These are phyloP conservation scores for Calonectria montana DNA, from an alignment of 2,329 filamentous ascomycete species.

Conservation along the genomic window DNA sequence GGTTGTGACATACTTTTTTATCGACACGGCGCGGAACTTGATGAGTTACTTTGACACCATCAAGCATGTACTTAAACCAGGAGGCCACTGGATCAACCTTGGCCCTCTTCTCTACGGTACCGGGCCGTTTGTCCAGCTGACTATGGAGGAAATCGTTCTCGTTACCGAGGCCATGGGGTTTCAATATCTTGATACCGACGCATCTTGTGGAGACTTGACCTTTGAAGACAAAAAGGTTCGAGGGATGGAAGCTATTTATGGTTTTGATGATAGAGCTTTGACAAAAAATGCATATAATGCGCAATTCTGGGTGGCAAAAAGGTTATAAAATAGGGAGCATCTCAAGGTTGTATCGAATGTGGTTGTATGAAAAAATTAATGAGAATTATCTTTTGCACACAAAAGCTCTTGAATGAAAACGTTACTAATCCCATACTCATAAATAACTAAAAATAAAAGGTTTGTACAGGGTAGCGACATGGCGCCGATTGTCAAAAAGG, in stretches of 20 bases:
- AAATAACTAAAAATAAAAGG: no score
- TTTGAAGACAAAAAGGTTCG: constrained; percentile 55
- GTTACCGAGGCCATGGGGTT: constrained; percentile 64
- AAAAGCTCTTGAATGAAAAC: no score
- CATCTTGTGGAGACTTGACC: constrained; percentile 55
- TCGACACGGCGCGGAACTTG: constrained; percentile 69
- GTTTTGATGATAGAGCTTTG: constrained; percentile 61
- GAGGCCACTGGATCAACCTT: constrained; percentile 67
- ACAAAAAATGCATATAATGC: constrained; percentile 65
- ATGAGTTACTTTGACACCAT: constrained; percentile 67
- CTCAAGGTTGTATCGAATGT: no score
- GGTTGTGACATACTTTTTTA: constrained; percentile 69
- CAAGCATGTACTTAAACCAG: constrained; percentile 55
- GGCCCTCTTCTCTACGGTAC: constrained; percentile 67
- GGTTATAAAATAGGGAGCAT: constrained; percentile 3
- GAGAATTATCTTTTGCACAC: no score
- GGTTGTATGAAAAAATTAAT: no score
- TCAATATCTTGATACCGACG: constrained; percentile 57
- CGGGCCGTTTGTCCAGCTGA: constrained; percentile 65
- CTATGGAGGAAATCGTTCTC: constrained; percentile 62
- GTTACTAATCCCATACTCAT: no score
- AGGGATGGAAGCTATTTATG: constrained; percentile 62
- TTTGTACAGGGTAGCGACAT: no score
- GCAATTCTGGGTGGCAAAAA: constrained; percentile 64
- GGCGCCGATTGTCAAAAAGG: no score